phyloP scores from a whole-genome alignment of 768 basidiomycete genomes.

The Suillus ampliporus region DNA sequence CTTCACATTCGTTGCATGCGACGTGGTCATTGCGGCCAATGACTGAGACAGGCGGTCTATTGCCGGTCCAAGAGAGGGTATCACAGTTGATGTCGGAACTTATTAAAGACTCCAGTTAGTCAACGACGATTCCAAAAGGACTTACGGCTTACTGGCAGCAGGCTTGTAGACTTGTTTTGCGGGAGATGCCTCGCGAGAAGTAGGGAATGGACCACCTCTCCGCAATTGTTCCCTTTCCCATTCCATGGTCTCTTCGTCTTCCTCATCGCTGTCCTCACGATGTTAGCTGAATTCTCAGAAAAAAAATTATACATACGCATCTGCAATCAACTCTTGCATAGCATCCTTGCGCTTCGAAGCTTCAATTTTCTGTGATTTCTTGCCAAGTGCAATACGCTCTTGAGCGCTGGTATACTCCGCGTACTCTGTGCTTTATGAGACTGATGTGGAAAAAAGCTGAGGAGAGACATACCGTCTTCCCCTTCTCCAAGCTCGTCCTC shows the following conservation, averaged over 20 bases:
- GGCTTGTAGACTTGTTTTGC: conserved; percentile 70
- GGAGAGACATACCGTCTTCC: conserved; percentile 72
- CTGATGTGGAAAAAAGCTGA: conserved; percentile 4
- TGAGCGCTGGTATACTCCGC: conserved; percentile 89
- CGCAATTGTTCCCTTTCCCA: conserved; percentile 88
- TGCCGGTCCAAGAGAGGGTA: conserved; percentile 69
- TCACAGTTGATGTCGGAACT: conserved; percentile 71
- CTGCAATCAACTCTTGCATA: conserved; percentile 83
- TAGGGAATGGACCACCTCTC: conserved; percentile 65
- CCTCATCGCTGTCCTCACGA: conserved; percentile 59
- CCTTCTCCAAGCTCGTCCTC: conserved; percentile 90
- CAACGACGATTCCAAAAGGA: conserved; percentile 11
- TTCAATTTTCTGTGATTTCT: conserved; percentile 78
- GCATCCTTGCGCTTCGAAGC: conserved; percentile 66
- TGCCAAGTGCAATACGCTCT: conserved; percentile 85
- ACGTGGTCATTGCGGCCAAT: conserved; percentile 63
- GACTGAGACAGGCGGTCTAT: conserved; percentile 65
- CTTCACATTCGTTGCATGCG: conserved; percentile 67
- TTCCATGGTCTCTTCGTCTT: conserved; percentile 83
- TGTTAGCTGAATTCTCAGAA: conserved; percentile 2
- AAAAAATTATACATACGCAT: conserved; percentile 60
- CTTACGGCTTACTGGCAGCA: conserved; percentile 60
- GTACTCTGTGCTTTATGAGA: conserved; percentile 57
- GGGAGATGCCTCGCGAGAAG: conserved; percentile 39
- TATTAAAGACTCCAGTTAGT: conserved; percentile 16